A percentile compares a stretch with the other conserved stretches of the same genome.
These are phyloP conservation scores for Heracleum sosnowskyi DNA, from an alignment of 129 eudicot genomes.

Conservation along the genomic window DNA sequence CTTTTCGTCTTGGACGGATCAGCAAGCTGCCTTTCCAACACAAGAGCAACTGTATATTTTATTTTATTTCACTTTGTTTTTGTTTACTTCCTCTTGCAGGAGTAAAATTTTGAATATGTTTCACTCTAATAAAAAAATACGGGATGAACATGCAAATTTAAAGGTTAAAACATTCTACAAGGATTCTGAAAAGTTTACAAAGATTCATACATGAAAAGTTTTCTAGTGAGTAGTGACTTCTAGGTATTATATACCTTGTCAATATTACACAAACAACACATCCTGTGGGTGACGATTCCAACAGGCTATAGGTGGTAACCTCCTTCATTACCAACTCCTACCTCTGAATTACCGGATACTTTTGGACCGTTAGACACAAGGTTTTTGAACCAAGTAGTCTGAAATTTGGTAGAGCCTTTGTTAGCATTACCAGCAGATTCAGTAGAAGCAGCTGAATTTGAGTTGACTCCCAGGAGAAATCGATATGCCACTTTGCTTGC, in stretches of 20 bases:
- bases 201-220: neutral
- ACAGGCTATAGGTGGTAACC: constrained; percentile 9
- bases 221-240: no score
- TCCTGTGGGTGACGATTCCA: neutral
- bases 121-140: no score
- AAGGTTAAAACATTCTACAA: no score
- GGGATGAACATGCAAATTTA: neutral
- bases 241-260: no score
- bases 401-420: constrained; percentile 45
- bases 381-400: constrained; percentile 75
- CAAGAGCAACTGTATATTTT: no score
- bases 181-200: no score
- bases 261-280: neutral
- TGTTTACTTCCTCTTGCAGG: no score
- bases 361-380: constrained; percentile 65
- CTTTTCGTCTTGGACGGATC: no score
- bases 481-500: constrained; percentile 94
- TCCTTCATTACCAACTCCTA: constrained; percentile 34
- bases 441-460: constrained; percentile 36
- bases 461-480: constrained; percentile 58
- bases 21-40: no score
- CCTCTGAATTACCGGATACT: constrained; percentile 64
- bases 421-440: constrained; percentile 41
- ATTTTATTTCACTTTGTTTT: no score
- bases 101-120: no score